phyloP scores from a whole-genome alignment of 2,329 filamentous ascomycete genomes.

The Metarhizium humberi region DNA sequence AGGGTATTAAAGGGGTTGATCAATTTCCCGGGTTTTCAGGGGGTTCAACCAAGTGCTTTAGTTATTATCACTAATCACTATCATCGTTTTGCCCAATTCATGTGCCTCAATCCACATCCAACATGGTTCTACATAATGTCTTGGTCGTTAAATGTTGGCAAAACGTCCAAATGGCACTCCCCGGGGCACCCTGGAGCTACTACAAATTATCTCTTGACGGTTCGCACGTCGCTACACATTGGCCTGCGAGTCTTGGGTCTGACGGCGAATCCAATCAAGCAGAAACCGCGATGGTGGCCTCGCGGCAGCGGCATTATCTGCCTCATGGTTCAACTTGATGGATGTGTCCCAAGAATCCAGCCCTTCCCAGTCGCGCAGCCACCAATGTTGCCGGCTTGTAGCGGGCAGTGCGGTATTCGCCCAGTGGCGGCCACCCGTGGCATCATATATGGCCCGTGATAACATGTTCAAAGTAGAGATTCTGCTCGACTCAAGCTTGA shows the following conservation, averaged over 20 bases:
- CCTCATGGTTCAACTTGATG: background rate
- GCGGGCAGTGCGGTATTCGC: background rate
- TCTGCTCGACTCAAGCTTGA: background rate
- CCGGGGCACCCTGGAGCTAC: too few relatives aligned
- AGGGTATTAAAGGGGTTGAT: too few relatives aligned
- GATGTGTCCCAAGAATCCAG: background rate
- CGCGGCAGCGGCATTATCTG: background rate
- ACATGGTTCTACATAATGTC: too few relatives aligned
- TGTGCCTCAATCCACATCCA: too few relatives aligned
- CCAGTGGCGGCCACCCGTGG: background rate
- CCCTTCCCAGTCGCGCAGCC: background rate
- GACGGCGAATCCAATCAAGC: background rate
- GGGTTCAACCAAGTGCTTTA: too few relatives aligned
- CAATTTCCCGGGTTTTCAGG: too few relatives aligned
- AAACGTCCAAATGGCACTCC: too few relatives aligned
- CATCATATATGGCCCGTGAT: background rate
- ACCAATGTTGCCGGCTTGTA: background rate
- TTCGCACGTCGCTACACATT: background rate
- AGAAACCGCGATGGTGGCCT: background rate
- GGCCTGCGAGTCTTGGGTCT: background rate
- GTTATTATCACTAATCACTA: too few relatives aligned
- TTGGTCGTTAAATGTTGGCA: too few relatives aligned
- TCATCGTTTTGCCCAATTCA: too few relatives aligned
- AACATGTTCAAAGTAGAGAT: background rate
- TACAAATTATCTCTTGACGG: background rate